These are phyloP conservation scores for Globisporangium irregulare DNA, from an alignment of 352 stramenopile genomes.

Conservation along the genomic window DNA sequence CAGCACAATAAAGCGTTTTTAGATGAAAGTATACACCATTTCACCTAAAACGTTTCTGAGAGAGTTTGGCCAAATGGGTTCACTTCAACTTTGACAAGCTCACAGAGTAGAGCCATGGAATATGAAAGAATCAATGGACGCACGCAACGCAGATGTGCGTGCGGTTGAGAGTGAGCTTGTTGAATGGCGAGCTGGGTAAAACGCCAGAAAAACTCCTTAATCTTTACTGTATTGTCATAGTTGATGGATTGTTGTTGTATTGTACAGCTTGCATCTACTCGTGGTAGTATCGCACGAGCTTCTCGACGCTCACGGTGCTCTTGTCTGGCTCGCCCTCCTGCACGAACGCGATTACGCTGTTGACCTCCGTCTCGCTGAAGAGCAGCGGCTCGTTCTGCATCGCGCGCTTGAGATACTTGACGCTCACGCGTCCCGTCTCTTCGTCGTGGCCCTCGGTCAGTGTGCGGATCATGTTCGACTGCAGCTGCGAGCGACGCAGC, in stretches of 20 bases:
- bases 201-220: no score
- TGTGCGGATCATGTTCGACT: constrained; percentile 70
- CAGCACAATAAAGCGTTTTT: no score
- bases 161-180: neutral
- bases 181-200: no score
- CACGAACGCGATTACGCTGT: constrained; percentile 44
- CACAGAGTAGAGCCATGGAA: no score
- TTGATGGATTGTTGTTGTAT: neutral
- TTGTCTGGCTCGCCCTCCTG: constrained; percentile 27
- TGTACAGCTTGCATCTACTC: constrained; percentile 6
- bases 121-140: no score
- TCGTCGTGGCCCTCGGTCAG: constrained; percentile 63
- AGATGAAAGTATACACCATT: no score
- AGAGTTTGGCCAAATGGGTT: no score
- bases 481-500: constrained; percentile 56
- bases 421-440: constrained; percentile 42
- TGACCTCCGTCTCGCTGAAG: constrained; percentile 75
- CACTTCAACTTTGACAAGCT: no score
- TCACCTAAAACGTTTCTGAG: no score
- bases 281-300: constrained; percentile 33
- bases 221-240: neutral
- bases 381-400: constrained; percentile 77
- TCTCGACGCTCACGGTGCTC: constrained; percentile 48
- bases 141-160: no score
- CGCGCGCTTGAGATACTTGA: constrained; percentile 56